Percentiles rank a stretch among this genome's conserved stretches.
phyloP scores from a whole-genome alignment of 2,329 filamentous ascomycete species.

The Cryphonectria carpinicola region DNA sequence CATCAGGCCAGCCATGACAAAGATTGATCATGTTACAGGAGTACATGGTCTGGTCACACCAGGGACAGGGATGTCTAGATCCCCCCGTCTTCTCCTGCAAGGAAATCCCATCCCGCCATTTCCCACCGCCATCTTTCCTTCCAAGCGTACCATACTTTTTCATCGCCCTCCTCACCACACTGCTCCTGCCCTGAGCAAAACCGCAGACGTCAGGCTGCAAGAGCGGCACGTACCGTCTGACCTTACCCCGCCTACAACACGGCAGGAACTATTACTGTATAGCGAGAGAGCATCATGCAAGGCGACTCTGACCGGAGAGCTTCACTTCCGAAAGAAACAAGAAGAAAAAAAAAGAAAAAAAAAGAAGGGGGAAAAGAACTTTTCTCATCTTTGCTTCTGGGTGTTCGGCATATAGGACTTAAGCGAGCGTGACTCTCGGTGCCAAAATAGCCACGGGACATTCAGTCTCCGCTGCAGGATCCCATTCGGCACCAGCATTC shows the following conservation, averaged over 20 bases:
- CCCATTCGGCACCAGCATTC: background rate
- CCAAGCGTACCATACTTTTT: background rate
- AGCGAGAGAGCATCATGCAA: slow-evolving; percentile 6
- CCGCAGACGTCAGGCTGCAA: slow-evolving; percentile 6
- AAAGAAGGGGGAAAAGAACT: background rate
- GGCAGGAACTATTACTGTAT: background rate
- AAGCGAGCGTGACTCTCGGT: background rate
- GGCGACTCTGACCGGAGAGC: slow-evolving; percentile 17
- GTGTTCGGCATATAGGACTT: background rate
- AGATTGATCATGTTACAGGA: rapidly evolving
- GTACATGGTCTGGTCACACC: background rate
- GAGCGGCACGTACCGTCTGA: slow-evolving; percentile 17
- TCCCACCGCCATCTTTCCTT: background rate
- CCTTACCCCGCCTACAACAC: background rate
- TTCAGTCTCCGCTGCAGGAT: slow-evolving; percentile 19
- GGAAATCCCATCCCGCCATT: background rate
- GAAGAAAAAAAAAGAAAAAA: too few relatives aligned
- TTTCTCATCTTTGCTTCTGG: background rate
- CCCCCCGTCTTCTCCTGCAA: background rate
- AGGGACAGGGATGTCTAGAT: background rate
- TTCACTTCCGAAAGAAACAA: background rate
- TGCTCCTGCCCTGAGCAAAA: background rate
- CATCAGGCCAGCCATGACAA: rapidly evolving
- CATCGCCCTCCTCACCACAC: background rate
- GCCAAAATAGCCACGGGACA: slow-evolving; percentile 22